Conservation (phyloP, 1,284 basidiomycete species). For the Rhodotorula sp. region DNA sequence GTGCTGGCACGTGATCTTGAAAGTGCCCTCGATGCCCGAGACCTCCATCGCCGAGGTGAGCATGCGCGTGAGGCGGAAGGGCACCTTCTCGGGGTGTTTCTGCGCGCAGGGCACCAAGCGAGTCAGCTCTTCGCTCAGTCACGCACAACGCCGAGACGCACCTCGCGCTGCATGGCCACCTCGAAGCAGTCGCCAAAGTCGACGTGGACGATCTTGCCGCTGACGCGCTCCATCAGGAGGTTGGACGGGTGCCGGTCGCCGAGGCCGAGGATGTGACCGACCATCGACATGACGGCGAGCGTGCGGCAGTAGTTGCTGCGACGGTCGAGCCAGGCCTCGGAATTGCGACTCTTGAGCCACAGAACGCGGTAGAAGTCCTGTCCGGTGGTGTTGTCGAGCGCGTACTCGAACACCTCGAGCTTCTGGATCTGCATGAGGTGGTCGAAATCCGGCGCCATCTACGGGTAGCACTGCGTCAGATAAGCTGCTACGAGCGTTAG, state of each 20-base stretch:
- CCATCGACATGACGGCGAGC: slow-evolving; percentile 91
- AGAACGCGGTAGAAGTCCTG: slow-evolving; percentile 98
- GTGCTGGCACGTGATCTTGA: slow-evolving; percentile 88
- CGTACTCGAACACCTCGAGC: slow-evolving; percentile 99
- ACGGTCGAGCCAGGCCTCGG: slow-evolving; percentile 97
- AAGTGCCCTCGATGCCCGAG: slow-evolving; percentile 96
- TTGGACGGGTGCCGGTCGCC: slow-evolving; percentile 99
- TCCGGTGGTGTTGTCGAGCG: slow-evolving; percentile 96
- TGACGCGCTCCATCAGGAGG: slow-evolving; percentile 84
- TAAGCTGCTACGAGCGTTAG: background rate
- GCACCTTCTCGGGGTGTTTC: slow-evolving; percentile 99
- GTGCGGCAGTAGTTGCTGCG: slow-evolving; percentile 96
- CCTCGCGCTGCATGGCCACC: slow-evolving; percentile 52
- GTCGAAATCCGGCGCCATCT: slow-evolving; percentile 99
- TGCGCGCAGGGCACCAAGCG: slow-evolving; percentile 53
- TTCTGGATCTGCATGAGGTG: slow-evolving; percentile 92
- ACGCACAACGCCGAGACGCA: background rate
- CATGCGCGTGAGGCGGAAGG: slow-evolving; percentile 98
- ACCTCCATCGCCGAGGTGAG: slow-evolving; percentile 99
- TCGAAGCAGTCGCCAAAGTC: slow-evolving; percentile 69
- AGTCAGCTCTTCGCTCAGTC: background rate
- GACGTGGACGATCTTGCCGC: slow-evolving; percentile 95
- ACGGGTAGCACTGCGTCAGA: background rate
- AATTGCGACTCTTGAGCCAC: slow-evolving; percentile 93
- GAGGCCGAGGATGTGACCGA: slow-evolving; percentile 93